A percentile compares a stretch with the other conserved stretches of the same genome.
phyloP scores from a whole-genome alignment of 495 filamentous ascomycete genomes.

The Durotheca rogersii region DNA sequence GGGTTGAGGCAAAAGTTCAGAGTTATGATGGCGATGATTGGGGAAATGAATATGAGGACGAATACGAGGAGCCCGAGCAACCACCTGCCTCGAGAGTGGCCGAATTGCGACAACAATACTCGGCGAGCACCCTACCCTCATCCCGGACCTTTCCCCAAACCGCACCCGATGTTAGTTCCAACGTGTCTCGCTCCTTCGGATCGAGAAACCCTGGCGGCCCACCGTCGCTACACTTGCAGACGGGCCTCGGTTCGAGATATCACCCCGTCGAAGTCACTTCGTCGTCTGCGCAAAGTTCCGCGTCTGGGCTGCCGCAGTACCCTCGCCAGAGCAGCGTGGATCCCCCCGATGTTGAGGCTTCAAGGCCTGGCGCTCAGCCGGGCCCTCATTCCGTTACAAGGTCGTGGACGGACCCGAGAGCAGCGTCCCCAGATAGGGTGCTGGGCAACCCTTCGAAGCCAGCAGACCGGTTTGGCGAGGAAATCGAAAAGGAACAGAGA shows the following conservation, averaged over 20 bases:
- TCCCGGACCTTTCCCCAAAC: constrained; percentile 30
- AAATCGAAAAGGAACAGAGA: constrained; percentile 56
- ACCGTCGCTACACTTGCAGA: constrained; percentile 28
- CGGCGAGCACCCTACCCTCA: constrained; percentile 12
- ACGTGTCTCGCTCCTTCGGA: constrained; percentile 1
- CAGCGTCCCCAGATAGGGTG: constrained; percentile 39
- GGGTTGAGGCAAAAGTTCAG: constrained; percentile 85
- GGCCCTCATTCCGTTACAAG: constrained; percentile 29
- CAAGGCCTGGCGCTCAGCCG: constrained; percentile 23
- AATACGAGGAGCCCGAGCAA: constrained; percentile 61
- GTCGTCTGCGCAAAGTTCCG: constrained; percentile 24
- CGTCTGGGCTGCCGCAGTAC: constrained; percentile 40
- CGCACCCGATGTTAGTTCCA: constrained; percentile 3
- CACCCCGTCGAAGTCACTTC: neutral
- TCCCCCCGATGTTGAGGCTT: constrained; percentile 21
- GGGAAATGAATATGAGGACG: constrained; percentile 81
- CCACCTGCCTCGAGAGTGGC: constrained; percentile 33
- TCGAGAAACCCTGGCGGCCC: constrained; percentile 18
- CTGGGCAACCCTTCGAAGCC: constrained; percentile 58
- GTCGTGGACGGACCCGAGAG: constrained; percentile 36
- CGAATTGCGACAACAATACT: constrained; percentile 21
- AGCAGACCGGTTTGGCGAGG: constrained; percentile 72
- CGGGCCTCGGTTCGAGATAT: constrained; percentile 5
- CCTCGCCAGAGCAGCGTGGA: constrained; percentile 62
- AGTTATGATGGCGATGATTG: constrained; percentile 94